Base-by-base conservation (phyloP, 306 rosid species). In the Prunus mume region DNA sequence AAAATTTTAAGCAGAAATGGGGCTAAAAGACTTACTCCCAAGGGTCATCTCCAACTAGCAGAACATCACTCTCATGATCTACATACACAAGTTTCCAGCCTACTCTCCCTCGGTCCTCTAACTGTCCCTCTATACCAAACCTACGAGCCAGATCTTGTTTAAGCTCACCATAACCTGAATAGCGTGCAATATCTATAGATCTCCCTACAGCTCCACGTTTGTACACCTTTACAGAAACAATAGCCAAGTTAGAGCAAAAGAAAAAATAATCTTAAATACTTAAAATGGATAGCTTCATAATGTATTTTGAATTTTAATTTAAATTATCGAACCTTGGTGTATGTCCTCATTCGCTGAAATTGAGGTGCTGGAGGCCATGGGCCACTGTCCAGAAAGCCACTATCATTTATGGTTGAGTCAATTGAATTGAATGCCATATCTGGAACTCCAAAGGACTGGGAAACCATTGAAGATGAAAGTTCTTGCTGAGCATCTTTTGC, bases 191-290 rank as follows among this genome's bases (percentile, higher is more conserved):
- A 82, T 95, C 99, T 64, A 95, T 95, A n/a, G 96, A 95, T 72
- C 99, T 91, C 74, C 99, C 99, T 19, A 95, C 98, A 47, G 99
- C 97, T 84, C 99, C 99, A 15, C 99, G 96, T 82, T 95, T 95
- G 86, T 95, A 91, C 34, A 95, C 99, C 97, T 95, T 78, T 70
- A 34, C 25, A 64, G 66, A 61, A 43, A 77, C 52, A 79, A 25
- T 20, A 61, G 76, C 75, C 71, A 74, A 73, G 65, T 83, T 72
- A 77, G 65, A 76, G 69, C 43, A 7, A 24, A 55, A 56, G 34
- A 57, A 49, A 65, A 57, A 49, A 65, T 49, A 4, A 54, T 56
- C 17, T 57, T 22, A 71, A 76, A 65, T n/a, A 41, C 49, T 30
- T 56, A 8, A 69, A 1, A 57, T 8, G n/a, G 30, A 65, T 20